Evolutionary conservation across 176 grass and related monocot species (phyloP).

Genomic region (Hsuehochloa calcarea): DNA sequence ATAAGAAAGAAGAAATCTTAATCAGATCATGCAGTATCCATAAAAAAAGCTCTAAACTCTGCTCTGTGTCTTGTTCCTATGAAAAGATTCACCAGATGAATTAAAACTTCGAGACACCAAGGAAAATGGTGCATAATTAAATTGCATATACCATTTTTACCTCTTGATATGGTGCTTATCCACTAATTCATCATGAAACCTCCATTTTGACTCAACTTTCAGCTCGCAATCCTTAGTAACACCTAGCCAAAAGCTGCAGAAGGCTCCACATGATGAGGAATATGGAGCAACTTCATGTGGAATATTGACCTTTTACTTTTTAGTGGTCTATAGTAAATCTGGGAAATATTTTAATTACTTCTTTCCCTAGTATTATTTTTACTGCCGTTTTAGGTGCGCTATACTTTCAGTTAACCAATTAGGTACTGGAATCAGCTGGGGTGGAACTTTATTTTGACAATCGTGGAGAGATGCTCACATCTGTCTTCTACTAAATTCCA

Average conservation of each 20-base stretch:
- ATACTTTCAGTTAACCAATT: not conserved
- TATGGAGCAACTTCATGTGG: not conserved
- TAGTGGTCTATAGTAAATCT: not conserved
- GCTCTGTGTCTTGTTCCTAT: not conserved
- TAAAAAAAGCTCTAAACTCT: not conserved
- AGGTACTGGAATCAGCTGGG: not conserved
- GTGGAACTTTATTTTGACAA: not conserved
- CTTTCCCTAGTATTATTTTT: not conserved
- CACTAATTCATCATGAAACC: not conserved
- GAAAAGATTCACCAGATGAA: not conserved
- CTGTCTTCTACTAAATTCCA: not conserved
- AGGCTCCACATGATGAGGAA: not conserved
- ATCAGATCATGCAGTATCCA: not conserved
- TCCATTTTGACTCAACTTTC: slow-evolving; percentile 7
- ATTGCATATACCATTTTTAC: not conserved
- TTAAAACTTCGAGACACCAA: not conserved
- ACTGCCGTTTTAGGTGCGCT: slow-evolving; percentile 13
- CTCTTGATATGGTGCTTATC: not conserved
- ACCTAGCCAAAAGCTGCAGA: not conserved
- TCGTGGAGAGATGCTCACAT: not conserved
- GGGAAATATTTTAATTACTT: not conserved
- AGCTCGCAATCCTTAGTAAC: not conserved
- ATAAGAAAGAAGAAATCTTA: not conserved
- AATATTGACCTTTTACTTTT: not conserved
- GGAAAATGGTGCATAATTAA: not conserved